Evolutionary conservation across 2,329 filamentous ascomycete genomes (phyloP).

Genomic region (Cryphonectria naterciae): DNA sequence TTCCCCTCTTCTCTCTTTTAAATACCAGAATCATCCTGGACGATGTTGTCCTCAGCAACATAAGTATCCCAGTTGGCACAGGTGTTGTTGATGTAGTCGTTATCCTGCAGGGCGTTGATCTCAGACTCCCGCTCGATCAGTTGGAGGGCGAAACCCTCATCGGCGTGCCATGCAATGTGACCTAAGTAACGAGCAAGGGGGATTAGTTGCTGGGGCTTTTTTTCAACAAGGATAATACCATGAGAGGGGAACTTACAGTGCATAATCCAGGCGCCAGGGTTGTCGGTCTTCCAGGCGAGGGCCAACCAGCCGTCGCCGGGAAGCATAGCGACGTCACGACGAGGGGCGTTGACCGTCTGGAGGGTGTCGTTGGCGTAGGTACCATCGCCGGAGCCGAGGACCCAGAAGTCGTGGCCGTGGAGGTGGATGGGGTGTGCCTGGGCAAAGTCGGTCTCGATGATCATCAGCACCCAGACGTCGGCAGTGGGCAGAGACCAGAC

Average conservation of each 20-base stretch:
- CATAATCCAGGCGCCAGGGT: conserved; percentile 22
- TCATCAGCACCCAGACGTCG: conserved; percentile 14
- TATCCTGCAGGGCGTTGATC: conserved; percentile 30
- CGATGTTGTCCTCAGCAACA: conserved; percentile 29
- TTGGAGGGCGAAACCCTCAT: conserved; percentile 48
- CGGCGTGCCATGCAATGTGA: conserved; percentile 42
- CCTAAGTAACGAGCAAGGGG: neutral
- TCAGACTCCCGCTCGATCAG: conserved; percentile 40
- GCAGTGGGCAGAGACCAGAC: conserved; percentile 16
- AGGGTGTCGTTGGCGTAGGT: conserved; percentile 2
- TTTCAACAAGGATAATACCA: too few relatives aligned
- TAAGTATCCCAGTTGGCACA: conserved; percentile 39
- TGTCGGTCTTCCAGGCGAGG: conserved; percentile 23
- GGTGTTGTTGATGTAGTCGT: conserved; percentile 35
- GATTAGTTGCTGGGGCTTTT: neutral
- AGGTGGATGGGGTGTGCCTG: conserved; percentile 21
- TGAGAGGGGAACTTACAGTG: conserved; percentile 2
- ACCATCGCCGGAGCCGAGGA: conserved; percentile 9
- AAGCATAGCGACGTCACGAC: conserved; percentile 21
- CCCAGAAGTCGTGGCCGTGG: conserved; percentile 23
- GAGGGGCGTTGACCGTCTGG: conserved; percentile 11
- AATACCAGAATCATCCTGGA: conserved; percentile 40
- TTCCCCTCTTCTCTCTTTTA: conserved; percentile 27
- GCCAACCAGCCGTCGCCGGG: conserved; percentile 19
- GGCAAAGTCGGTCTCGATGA: conserved; percentile 19